Conservation (phyloP, 345 rosid genomes). For the Clausena lansium region DNA sequence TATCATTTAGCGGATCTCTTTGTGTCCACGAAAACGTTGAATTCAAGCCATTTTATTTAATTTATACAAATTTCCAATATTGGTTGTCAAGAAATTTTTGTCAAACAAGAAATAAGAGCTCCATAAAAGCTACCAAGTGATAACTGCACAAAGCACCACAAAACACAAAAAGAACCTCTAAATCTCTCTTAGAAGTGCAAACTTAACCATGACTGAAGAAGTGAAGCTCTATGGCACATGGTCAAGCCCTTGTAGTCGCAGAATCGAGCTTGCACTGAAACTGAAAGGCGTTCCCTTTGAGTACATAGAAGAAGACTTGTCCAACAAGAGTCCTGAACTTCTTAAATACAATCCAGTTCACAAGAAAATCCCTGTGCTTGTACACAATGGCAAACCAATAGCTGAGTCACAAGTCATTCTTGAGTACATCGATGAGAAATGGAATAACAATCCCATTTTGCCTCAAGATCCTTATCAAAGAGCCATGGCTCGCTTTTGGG, state of each 20-base stretch:
- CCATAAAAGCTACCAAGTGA: not conserved
- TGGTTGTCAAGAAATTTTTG: not conserved
- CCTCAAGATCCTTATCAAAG: constrained; percentile 41
- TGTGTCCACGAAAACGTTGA: not conserved
- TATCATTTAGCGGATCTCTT: too few relatives aligned
- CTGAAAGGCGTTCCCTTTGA: constrained; percentile 40
- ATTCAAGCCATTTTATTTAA: not conserved
- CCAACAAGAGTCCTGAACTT: constrained; percentile 38
- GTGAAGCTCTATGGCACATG: constrained; percentile 1
- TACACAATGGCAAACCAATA: constrained; percentile 38
- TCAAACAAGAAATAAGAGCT: not conserved
- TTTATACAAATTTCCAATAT: not conserved
- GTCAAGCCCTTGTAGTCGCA: constrained; percentile 35
- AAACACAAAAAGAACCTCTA: not conserved
- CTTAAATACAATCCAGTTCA: constrained; percentile 35
- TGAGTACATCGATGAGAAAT: constrained; percentile 47
- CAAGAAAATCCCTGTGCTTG: constrained; percentile 43
- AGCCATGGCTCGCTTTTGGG: constrained; percentile 47
- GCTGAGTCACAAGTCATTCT: constrained; percentile 37
- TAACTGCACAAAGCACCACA: not conserved
- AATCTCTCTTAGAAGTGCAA: not conserved
- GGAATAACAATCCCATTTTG: constrained; percentile 37
- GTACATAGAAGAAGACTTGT: constrained; percentile 36
- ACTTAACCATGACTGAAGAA: not conserved
- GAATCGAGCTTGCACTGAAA: constrained; percentile 39